Evolutionary conservation across 169 alveolate species (phyloP).

Genomic region (Neospora caninum): DNA sequence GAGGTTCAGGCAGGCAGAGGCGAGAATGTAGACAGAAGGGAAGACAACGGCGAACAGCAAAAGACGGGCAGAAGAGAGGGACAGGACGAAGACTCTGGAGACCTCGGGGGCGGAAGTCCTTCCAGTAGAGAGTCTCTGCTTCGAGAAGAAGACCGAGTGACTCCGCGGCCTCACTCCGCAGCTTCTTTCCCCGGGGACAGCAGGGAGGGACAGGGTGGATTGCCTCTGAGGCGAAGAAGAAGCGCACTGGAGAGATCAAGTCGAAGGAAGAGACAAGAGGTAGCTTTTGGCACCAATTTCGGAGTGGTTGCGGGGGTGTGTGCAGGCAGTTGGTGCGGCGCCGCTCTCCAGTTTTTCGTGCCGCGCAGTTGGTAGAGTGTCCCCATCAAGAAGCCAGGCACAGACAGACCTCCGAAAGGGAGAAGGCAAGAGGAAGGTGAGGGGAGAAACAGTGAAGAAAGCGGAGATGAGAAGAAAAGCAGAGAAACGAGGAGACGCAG

Average conservation of each 20-base stretch:
- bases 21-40: background rate
- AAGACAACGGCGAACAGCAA: background rate
- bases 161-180: background rate
- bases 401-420: no score
- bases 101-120: background rate
- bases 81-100: background rate
- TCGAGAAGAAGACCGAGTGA: background rate
- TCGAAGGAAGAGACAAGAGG: background rate
- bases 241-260: background rate
- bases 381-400: no score
- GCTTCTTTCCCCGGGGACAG: background rate
- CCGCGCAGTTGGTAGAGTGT: background rate
- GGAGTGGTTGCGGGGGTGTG: background rate
- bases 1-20: background rate
- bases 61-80: background rate
- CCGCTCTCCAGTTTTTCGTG: background rate
- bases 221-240: background rate
- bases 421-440: no score
- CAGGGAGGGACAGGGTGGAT: background rate
- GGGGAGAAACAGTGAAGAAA: background rate
- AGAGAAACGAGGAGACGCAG: background rate
- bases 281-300: background rate
- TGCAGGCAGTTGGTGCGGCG: constrained; percentile 12
- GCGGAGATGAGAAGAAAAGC: background rate
- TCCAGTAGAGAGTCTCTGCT: background rate